phyloP scores from a whole-genome alignment of 2,329 filamentous ascomycete genomes.

The Aphanocladium album region DNA sequence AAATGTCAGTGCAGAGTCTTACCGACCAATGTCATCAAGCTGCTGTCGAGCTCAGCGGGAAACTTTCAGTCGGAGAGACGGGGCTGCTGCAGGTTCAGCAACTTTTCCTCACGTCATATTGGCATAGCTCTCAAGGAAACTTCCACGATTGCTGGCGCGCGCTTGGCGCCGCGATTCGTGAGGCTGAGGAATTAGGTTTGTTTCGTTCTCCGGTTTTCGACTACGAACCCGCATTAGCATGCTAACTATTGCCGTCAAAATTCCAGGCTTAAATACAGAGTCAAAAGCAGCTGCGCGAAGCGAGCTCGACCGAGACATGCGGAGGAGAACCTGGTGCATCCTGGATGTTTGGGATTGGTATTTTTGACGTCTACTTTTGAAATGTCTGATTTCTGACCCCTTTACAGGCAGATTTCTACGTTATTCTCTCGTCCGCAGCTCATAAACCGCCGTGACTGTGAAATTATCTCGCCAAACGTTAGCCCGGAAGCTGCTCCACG shows the following conservation, averaged over 20 bases:
- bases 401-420: background rate
- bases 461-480: background rate
- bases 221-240: background rate
- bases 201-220: background rate
- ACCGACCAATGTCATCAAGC: background rate
- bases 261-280: background rate
- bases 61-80: background rate
- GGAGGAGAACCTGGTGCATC: slow-evolving; percentile 1
- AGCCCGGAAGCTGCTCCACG: background rate
- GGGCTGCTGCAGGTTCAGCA: background rate
- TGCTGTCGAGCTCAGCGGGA: background rate
- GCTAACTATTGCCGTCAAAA: background rate
- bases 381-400: background rate
- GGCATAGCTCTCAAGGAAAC: background rate
- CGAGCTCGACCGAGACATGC: background rate
- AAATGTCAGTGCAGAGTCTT: background rate
- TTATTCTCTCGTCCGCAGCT: slow-evolving; percentile 1
- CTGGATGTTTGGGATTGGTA: slow-evolving; percentile 1
- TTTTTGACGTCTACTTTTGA: background rate
- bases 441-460: background rate
- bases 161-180: background rate
- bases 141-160: background rate
- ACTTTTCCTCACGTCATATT: background rate
- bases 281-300: background rate
- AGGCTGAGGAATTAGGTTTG: background rate